Percentiles rank a stretch among this genome's conserved stretches.
Evolutionary conservation across 2,329 filamentous ascomycete species (phyloP).

Genomic region (Beauveria brongniartii): DNA sequence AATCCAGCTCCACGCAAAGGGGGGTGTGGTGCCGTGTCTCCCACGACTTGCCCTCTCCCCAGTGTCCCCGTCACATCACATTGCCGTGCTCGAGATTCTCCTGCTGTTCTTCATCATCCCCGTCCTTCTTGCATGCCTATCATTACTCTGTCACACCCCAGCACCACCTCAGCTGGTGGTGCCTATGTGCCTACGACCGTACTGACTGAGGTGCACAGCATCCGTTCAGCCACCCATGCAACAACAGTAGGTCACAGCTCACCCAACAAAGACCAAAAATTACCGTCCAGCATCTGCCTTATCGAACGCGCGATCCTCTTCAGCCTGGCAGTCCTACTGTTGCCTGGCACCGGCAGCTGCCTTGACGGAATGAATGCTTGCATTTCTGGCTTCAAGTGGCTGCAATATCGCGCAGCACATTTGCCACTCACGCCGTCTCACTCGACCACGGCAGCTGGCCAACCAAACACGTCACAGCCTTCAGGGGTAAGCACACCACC

Average conservation of each 20-base stretch:
- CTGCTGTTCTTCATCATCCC: background rate
- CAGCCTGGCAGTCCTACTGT: background rate
- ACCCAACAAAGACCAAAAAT: background rate
- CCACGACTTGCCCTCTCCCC: background rate
- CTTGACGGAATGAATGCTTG: background rate
- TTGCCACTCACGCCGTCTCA: constrained; percentile 7
- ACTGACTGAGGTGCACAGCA: background rate
- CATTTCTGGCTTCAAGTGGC: background rate
- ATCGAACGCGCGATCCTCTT: background rate
- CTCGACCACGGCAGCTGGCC: background rate
- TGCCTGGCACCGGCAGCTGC: background rate
- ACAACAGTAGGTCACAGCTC: background rate
- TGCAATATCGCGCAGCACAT: constrained; percentile 1
- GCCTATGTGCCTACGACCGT: background rate
- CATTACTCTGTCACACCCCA: background rate
- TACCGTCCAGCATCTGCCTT: no score
- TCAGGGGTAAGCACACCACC: constrained; percentile 4
- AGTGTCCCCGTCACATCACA: background rate
- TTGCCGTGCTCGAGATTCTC: background rate
- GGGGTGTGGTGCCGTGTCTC: background rate
- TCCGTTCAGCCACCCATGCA: background rate
- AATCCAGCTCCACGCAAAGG: constrained; percentile 1
- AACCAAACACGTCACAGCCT: constrained; percentile 2
- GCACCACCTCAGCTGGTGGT: background rate
- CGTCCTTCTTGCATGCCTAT: background rate